phyloP scores from a whole-genome alignment of 2,329 filamentous ascomycete species.

The Botryosphaeria dothidea region DNA sequence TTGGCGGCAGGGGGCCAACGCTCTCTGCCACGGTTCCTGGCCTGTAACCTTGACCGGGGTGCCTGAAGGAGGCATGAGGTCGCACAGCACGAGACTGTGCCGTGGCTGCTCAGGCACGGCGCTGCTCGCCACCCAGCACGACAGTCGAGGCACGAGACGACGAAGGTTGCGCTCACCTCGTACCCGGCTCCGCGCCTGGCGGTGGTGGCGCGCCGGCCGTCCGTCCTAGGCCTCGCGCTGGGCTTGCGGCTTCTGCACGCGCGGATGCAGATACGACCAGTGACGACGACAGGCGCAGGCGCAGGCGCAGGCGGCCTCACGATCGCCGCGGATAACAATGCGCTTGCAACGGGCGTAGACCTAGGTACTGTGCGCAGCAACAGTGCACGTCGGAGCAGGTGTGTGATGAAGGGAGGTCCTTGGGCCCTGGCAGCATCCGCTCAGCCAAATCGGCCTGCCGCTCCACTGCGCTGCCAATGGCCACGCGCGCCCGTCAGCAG shows the following conservation, averaged over 20 bases:
- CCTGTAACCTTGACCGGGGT: slow-evolving; percentile 1
- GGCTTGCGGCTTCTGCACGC: not conserved
- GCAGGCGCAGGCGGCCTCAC: not conserved
- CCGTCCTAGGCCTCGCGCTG: not conserved
- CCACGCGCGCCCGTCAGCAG: not conserved
- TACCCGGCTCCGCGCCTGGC: not conserved
- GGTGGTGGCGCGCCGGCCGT: not conserved
- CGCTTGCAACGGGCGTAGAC: not conserved
- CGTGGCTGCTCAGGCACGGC: slow-evolving; percentile 16
- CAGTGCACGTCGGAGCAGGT: not conserved
- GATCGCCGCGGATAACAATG: slow-evolving; percentile 6
- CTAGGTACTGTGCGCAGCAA: no score
- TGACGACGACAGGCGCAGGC: not conserved
- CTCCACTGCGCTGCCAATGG: not conserved
- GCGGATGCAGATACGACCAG: not conserved
- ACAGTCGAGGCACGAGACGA: not conserved
- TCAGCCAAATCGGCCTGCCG: not conserved
- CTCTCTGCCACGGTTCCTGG: slow-evolving; percentile 4
- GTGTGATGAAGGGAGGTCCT: not conserved
- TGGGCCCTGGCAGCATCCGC: not conserved
- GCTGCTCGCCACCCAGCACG: slow-evolving; percentile 10
- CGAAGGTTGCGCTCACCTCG: not conserved
- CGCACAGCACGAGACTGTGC: slow-evolving; percentile 16
- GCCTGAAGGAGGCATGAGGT: not conserved
- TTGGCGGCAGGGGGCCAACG: slow-evolving; percentile 6